A percentile compares a stretch with the other conserved stretches of the same genome.
Conservation (phyloP, 192 early-diverging fungal species). For the Phlyctochytrium arcticum region DNA sequence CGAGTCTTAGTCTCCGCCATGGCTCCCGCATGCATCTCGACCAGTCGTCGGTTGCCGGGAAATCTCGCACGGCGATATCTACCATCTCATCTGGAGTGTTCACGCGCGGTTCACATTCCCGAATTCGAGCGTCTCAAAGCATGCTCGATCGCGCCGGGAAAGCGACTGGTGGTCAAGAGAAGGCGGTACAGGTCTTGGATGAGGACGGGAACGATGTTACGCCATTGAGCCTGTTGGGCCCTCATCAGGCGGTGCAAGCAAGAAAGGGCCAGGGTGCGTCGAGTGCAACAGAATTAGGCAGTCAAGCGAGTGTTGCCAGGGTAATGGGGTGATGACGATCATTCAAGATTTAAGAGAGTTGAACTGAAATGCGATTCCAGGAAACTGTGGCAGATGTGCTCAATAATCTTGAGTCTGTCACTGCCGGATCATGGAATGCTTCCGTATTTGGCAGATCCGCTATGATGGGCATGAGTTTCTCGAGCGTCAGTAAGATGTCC, state of each 20-base stretch:
- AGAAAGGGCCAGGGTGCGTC: conserved; percentile 17
- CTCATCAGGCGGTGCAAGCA: background rate
- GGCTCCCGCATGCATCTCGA: too few relatives aligned
- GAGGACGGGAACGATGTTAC: conserved; percentile 62
- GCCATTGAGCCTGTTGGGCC: conserved; percentile 38
- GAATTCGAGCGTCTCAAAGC: conserved; percentile 15
- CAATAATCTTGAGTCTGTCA: conserved; percentile 48
- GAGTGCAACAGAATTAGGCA: conserved; percentile 20
- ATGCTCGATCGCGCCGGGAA: conserved; percentile 11
- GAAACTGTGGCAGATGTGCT: conserved; percentile 50
- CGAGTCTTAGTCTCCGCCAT: too few relatives aligned
- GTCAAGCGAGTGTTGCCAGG: conserved; percentile 26
- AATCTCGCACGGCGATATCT: conserved; percentile 1
- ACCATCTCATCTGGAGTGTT: conserved; percentile 6
- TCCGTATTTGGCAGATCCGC: conserved; percentile 31
- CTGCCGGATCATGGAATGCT: conserved; percentile 36
- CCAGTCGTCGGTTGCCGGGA: too few relatives aligned
- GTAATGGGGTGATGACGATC: background rate
- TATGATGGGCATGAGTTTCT: conserved; percentile 24
- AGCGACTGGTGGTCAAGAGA: background rate
- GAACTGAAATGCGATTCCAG: conserved; percentile 10
- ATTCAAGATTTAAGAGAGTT: too few relatives aligned
- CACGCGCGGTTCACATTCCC: conserved; percentile 7
- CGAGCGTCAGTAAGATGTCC: conserved; percentile 26
- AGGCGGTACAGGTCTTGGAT: conserved; percentile 37